phyloP scores from a whole-genome alignment of 495 filamentous ascomycete genomes.

The Daldinia vernicosa region DNA sequence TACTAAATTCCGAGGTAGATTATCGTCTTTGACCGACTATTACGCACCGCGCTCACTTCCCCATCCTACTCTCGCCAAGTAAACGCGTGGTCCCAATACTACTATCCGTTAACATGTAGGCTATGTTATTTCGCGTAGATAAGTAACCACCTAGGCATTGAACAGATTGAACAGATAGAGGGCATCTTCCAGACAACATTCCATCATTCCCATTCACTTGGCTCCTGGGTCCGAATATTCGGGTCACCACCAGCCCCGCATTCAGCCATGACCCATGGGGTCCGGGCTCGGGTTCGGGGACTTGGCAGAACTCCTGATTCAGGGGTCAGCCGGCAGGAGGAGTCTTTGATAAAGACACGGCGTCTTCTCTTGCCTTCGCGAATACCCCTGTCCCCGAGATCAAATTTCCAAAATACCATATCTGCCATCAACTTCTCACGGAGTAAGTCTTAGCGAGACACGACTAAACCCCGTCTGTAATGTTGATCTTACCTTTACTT shows the following conservation, averaged over 20 bases:
- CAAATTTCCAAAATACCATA: neutral
- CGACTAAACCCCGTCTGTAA: neutral
- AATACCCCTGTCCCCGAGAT: neutral
- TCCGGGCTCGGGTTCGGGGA: neutral
- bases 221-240: neutral
- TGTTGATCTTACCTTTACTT: neutral
- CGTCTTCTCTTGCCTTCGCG: neutral
- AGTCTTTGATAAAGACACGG: neutral
- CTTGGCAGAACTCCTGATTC: neutral
- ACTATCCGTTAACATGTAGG: neutral
- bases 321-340: neutral
- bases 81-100: too few relatives aligned
- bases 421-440: neutral
- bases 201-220: neutral
- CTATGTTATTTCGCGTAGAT: neutral
- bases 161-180: too few relatives aligned
- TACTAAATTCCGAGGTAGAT: neutral
- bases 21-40: neutral
- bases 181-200: neutral
- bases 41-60: neutral
- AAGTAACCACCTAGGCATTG: too few relatives aligned
- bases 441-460: neutral
- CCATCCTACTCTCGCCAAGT: neutral
- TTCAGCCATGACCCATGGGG: neutral
- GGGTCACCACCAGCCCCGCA: neutral